Evolutionary conservation across 345 rosid species (phyloP).

Genomic region (Salix exigua): DNA sequence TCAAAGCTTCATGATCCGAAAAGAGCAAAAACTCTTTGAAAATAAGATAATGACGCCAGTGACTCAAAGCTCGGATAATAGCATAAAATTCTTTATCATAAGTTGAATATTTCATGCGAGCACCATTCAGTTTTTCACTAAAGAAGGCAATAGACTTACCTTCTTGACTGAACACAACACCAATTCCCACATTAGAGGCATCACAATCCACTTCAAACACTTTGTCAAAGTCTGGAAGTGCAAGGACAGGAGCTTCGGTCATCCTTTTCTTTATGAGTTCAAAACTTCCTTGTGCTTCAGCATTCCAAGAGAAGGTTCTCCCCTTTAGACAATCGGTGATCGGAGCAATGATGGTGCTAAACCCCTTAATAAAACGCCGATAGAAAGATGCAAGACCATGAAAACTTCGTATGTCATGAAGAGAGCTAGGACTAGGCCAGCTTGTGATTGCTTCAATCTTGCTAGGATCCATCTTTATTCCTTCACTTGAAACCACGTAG

Average conservation of each 20-base stretch:
- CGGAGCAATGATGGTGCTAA: background rate
- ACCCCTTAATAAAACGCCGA: background rate
- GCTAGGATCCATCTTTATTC: too few relatives aligned
- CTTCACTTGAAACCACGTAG: too few relatives aligned
- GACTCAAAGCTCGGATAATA: too few relatives aligned
- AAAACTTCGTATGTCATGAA: background rate
- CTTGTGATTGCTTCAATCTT: background rate
- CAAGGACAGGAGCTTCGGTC: background rate
- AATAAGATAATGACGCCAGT: background rate
- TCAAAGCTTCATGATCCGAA: too few relatives aligned
- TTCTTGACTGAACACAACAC: background rate
- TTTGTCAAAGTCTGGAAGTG: background rate
- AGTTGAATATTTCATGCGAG: background rate
- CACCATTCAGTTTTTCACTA: background rate
- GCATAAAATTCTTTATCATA: too few relatives aligned
- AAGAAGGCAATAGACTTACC: background rate
- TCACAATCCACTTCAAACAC: conserved; percentile 6
- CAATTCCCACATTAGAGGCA: background rate
- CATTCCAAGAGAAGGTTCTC: too few relatives aligned
- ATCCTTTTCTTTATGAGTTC: background rate
- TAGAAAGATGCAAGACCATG: background rate
- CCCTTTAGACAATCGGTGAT: background rate
- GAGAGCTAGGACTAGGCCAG: background rate
- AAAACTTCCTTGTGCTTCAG: too few relatives aligned
- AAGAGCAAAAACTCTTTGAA: too few relatives aligned